Evolutionary conservation across 768 basidiomycete species (phyloP), one percentile per base, ranked within the genome.

Genomic region (Amanita subjunquillea): DNA sequence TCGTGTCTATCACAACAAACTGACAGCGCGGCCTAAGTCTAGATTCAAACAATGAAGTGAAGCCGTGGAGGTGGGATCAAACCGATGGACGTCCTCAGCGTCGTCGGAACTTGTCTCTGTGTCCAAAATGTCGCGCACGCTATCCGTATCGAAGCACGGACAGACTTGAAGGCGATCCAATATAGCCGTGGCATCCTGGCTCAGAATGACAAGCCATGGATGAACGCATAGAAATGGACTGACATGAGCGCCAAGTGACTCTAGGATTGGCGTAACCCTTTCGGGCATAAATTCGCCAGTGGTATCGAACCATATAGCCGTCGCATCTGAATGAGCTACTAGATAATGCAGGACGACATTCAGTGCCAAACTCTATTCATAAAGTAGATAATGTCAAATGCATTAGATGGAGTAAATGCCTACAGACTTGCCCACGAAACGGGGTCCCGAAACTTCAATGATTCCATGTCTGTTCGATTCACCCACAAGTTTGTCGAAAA

Each of bases 241-340:
- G 61, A 53, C 52, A 45, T 39, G 52, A 57, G 57, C 65, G 56
- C 57, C 55, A 44, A 61, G 57, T 12, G 58, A 58, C 51, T 62
- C 55, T 27, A 79, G 55, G 15, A 81, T 58, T 20, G 67, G 59
- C 3, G 64, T 55, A 2, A 79, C 73, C 37, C 70, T 69, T 22
- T 78, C 76, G 0, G 69, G 68, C 36, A 82, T 75, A 61, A 89
- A 86, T 55, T 79, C 79, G 1, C 86, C 85, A 0, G 73, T 74
- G 8, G 82, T 83, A 59, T 91, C 87, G 43, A 91, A 73, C 88
- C 88, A 91, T 4, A 80, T 60, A 1, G 72, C 78, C 47, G 62
- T 69, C 2, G 70, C 63, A n/a, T 71, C 57, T 17, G 56, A 52
- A 49, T 69, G 46, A 15, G 61, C 54, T 2, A 66, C 62, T 3